Base-by-base conservation (phyloP, 805 yeast genomes). In the Pichia occidentalis region DNA sequence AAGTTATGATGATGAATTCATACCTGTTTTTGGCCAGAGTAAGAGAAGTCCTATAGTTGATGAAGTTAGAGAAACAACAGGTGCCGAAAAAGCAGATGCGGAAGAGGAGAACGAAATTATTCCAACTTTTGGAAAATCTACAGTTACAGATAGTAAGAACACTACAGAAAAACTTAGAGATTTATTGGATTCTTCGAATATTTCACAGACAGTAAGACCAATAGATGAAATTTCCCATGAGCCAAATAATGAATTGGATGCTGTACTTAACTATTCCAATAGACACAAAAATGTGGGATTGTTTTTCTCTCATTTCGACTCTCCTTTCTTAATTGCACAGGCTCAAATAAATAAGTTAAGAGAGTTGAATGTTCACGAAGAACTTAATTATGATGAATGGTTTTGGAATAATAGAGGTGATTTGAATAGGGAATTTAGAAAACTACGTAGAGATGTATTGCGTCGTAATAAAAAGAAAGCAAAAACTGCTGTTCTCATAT, bases 241-340 rank as follows among this genome's bases (percentile, higher is more conserved):
- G 12, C 24, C 20, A 13, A 51, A 47, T 16, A 38, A 10, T n/a
- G 33, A 28, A 13, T 14, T 13, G 16, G 36, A 31, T n/a, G 11
- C 18, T 1, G 6, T 22, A 7, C 3, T 26, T 8, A 36, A 30
- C 14, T 27, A 13, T 32, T 71, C 67, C 59, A 76, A 61, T 54
- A 61, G 60, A 11, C 38, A 32, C 17, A 66, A 55, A 47, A 59
- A 59, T 27, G 52, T 61, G 32, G 77, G 85, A 7, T 63, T 87
- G 24, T 88, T 90, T 58, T 90, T 94, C 71, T 64, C 80, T 2
- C 97, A 90, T 56, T 63, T 68, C 10, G 82, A 82, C 14, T 88
- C 97, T 1, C 96, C 96, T 1, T 90, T 85, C 61, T 64, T 90
- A 46, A 75, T 73, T 35, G 80, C 96, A 0, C 97, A 88, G 60